Percentiles rank a stretch among this genome's conserved stretches.
phyloP scores from a whole-genome alignment of 306 rosid species.

The Inga laurina region DNA sequence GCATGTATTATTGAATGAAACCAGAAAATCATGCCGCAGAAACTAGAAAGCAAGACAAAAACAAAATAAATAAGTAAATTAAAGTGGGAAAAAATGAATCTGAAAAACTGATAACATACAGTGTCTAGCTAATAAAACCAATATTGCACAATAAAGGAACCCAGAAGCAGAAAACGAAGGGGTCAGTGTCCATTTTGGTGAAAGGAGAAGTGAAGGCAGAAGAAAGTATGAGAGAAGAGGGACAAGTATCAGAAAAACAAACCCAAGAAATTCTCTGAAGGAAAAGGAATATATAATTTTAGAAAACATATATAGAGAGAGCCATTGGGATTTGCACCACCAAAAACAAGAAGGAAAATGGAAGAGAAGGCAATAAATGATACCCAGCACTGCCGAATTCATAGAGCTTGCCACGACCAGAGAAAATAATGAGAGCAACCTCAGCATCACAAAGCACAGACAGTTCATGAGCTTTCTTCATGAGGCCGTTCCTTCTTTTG shows the following conservation, averaged over 20 bases:
- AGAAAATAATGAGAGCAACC: slow-evolving; percentile 74
- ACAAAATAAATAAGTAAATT: background rate
- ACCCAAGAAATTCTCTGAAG: slow-evolving; percentile 30
- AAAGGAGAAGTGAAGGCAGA: slow-evolving; percentile 49
- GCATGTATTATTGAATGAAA: slow-evolving; percentile 31
- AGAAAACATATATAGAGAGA: background rate
- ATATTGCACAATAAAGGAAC: slow-evolving; percentile 31
- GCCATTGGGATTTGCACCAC: slow-evolving; percentile 48
- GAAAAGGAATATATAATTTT: background rate
- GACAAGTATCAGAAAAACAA: slow-evolving; percentile 3
- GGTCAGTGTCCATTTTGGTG: slow-evolving; percentile 51
- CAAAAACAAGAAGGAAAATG: slow-evolving; percentile 6
- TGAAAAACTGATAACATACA: background rate
- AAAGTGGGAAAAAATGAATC: slow-evolving; percentile 6
- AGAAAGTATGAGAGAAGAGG: slow-evolving; percentile 41
- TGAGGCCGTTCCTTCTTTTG: slow-evolving; percentile 56
- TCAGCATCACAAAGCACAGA: slow-evolving; percentile 60
- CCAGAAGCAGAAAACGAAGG: slow-evolving; percentile 30
- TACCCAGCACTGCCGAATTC: slow-evolving; percentile 87
- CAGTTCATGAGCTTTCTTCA: slow-evolving; percentile 57
- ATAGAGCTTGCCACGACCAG: slow-evolving; percentile 81
- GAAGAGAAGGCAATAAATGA: background rate
- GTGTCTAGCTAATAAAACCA: slow-evolving; percentile 31
- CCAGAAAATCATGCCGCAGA: background rate
- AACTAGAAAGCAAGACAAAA: background rate